Evolutionary conservation across 768 basidiomycete species (phyloP).

Genomic region (Grammothele lineata): DNA sequence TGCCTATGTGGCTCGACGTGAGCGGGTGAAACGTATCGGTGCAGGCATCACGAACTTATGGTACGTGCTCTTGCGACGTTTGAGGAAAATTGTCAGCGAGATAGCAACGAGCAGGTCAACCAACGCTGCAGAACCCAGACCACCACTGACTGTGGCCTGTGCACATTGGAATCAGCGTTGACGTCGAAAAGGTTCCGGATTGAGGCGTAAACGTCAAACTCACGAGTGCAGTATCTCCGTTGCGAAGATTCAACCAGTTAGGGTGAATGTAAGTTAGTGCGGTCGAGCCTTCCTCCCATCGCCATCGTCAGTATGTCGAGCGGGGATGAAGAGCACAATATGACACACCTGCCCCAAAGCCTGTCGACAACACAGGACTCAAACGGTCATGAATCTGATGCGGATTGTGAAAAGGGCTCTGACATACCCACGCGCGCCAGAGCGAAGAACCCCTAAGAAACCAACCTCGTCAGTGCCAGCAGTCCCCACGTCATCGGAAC

Average conservation of each 20-base stretch:
- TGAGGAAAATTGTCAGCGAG: not conserved
- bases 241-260: too few species aligned
- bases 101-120: not conserved
- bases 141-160: not conserved
- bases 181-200: not conserved
- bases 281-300: not conserved
- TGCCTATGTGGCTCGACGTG: constrained; percentile 3
- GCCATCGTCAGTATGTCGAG: too few species aligned
- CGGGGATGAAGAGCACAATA: not conserved
- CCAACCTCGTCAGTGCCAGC: too few species aligned
- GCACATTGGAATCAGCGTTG: not conserved
- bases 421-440: not conserved
- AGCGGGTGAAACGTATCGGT: too few species aligned
- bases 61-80: not conserved
- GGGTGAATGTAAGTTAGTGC: not conserved
- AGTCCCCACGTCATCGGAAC: too few species aligned
- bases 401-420: too few species aligned
- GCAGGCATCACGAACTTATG: not conserved
- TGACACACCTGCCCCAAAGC: not conserved
- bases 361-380: too few species aligned
- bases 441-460: not conserved
- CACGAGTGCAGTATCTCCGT: too few species aligned
- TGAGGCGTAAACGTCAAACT: not conserved
- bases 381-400: too few species aligned
- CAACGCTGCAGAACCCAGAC: not conserved